phyloP scores from a whole-genome alignment of 192 early-diverging fungal genomes.

The Backusella psychrophila region DNA sequence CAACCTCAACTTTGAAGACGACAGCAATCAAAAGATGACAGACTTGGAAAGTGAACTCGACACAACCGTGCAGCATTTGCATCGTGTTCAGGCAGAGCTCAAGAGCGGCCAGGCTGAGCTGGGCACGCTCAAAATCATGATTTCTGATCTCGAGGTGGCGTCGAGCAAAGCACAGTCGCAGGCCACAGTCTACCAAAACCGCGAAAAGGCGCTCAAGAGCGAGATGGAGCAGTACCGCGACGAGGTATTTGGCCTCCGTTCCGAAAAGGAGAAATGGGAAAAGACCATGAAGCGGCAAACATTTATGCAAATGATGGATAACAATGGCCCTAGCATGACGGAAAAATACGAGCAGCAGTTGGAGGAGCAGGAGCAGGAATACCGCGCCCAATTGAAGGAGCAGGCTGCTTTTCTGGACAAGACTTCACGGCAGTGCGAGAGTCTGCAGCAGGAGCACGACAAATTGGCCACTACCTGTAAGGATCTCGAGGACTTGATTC shows the following conservation, averaged over 20 bases:
- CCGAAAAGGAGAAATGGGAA: conserved; percentile 40
- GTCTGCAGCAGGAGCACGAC: conserved; percentile 25
- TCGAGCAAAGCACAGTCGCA: conserved; percentile 24
- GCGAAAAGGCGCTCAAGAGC: conserved; percentile 22
- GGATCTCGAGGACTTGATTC: conserved; percentile 35
- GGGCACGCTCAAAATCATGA: background rate
- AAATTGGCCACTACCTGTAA: conserved; percentile 14
- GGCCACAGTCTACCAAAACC: background rate
- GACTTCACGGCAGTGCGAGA: conserved; percentile 18
- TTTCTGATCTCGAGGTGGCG: conserved; percentile 34
- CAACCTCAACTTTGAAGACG: conserved; percentile 10
- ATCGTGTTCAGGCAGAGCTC: conserved; percentile 4
- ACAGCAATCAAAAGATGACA: background rate
- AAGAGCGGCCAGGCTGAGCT: background rate
- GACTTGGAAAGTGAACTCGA: conserved; percentile 9
- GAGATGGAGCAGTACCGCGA: conserved; percentile 34
- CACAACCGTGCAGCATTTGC: background rate
- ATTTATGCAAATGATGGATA: conserved; percentile 37
- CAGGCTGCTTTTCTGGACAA: conserved; percentile 26
- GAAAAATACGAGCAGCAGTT: conserved; percentile 32
- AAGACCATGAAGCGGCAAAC: conserved; percentile 38
- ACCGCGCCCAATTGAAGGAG: conserved; percentile 35
- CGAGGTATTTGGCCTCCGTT: conserved; percentile 13
- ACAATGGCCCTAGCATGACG: conserved; percentile 15
- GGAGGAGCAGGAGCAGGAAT: conserved; percentile 37